These are phyloP conservation scores for Cladosporium sphaerospermum DNA, from an alignment of 2,329 filamentous ascomycete genomes.

Conservation along the genomic window DNA sequence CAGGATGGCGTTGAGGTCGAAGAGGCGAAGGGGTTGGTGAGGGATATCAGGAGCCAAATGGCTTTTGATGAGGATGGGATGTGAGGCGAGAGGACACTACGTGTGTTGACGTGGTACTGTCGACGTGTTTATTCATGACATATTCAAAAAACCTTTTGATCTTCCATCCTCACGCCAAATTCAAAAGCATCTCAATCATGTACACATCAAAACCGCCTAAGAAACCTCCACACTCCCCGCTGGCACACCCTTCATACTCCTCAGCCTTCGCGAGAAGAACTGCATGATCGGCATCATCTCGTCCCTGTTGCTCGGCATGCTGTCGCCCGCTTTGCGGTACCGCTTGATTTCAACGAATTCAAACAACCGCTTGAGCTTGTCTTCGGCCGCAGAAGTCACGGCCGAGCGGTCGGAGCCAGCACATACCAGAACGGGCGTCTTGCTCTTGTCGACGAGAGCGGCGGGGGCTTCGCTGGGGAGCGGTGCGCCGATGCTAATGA, in stretches of 20 bases:
- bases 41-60: slow-evolving; percentile 74
- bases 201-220: not conserved
- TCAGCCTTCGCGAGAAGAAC: slow-evolving; percentile 64
- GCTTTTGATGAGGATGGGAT: slow-evolving; percentile 29
- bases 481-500: slow-evolving; percentile 57
- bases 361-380: slow-evolving; percentile 51
- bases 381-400: slow-evolving; percentile 57
- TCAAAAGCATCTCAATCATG: no score
- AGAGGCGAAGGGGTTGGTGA: slow-evolving; percentile 87
- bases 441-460: slow-evolving; percentile 45
- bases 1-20: slow-evolving; percentile 96
- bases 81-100: not conserved
- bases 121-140: no score
- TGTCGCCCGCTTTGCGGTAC: slow-evolving; percentile 66
- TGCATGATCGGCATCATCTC: slow-evolving; percentile 90
- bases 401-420: slow-evolving; percentile 46
- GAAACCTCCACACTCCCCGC: slow-evolving; percentile 47
- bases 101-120: no score
- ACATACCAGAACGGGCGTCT: slow-evolving; percentile 59
- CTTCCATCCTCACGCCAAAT: no score
- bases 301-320: slow-evolving; percentile 75
- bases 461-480: slow-evolving; percentile 46
- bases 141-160: no score
- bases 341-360: slow-evolving; percentile 58
- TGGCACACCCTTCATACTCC: slow-evolving; percentile 48